Percentiles rank a stretch among this genome's conserved stretches.
These are phyloP conservation scores for Cryoendolithus antarcticus DNA, from an alignment of 2,329 filamentous ascomycete genomes.

Conservation along the genomic window DNA sequence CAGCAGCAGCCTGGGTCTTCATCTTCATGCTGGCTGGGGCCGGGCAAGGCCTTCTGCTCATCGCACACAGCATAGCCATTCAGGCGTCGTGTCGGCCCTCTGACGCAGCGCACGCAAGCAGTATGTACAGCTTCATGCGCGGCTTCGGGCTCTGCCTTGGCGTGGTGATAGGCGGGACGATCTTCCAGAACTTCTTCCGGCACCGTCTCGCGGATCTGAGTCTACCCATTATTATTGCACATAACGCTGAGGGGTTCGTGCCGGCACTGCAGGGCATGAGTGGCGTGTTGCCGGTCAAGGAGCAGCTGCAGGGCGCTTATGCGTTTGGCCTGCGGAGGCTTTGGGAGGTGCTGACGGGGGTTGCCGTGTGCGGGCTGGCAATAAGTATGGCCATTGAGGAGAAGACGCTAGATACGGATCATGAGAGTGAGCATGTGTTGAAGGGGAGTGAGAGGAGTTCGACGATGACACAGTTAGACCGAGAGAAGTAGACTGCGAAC, in stretches of 20 bases:
- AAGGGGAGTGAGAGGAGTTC: not conserved
- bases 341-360: conserved; percentile 13
- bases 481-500: too few species aligned
- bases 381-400: conserved; percentile 5
- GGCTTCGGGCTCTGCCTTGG: conserved; percentile 38
- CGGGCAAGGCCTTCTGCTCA: conserved; percentile 33
- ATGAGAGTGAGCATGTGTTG: not conserved
- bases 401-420: conserved; percentile 6
- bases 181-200: conserved; percentile 28
- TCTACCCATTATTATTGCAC: conserved; percentile 8
- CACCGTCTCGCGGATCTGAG: conserved; percentile 5
- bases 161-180: conserved; percentile 30
- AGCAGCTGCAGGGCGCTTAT: conserved; percentile 8
- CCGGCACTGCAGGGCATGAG: conserved; percentile 9
- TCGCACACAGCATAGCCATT: conserved; percentile 32
- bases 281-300: conserved; percentile 5
- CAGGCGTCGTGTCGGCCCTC: conserved; percentile 22
- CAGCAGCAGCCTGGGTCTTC: conserved; percentile 29
- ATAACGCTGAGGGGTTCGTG: conserved; percentile 13
- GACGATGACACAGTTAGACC: too few species aligned
- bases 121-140: conserved; percentile 35
- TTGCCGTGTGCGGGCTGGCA: conserved; percentile 13
- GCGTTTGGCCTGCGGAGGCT: conserved; percentile 13
- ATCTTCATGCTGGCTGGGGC: conserved; percentile 30
- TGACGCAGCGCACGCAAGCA: conserved; percentile 28